Evolutionary conservation across 2,329 filamentous ascomycete genomes (phyloP).

Genomic region (Fusarium compactum): DNA sequence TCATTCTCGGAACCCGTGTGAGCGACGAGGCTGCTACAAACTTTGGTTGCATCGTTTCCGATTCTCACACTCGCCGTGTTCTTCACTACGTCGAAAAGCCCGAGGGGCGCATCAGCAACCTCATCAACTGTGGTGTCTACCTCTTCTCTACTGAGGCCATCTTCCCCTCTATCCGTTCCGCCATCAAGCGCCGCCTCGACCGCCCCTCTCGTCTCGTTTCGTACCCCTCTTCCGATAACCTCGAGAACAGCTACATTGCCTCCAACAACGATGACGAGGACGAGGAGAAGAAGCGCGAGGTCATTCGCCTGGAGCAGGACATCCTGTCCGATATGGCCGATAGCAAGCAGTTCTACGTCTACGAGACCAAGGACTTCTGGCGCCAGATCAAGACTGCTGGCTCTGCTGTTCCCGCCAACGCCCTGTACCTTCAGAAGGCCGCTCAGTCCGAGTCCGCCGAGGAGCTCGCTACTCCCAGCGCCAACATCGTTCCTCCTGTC

Average conservation of each 20-base stretch:
- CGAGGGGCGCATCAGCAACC: constrained; percentile 95
- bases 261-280: constrained; percentile 71
- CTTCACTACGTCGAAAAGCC: constrained; percentile 99
- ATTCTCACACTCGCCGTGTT: constrained; percentile 92
- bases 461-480: constrained; percentile 85
- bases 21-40: constrained; percentile 92
- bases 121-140: constrained; percentile 99
- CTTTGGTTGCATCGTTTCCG: constrained; percentile 98
- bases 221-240: constrained; percentile 96
- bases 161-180: constrained; percentile 93
- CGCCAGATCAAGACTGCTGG: constrained; percentile 99
- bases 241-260: constrained; percentile 73
- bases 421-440: constrained; percentile 94
- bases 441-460: constrained; percentile 77
- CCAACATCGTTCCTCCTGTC: constrained; percentile 90
- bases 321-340: constrained; percentile 95
- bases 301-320: constrained; percentile 96
- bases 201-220: constrained; percentile 85
- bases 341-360: constrained; percentile 97
- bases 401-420: constrained; percentile 95
- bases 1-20: constrained; percentile 93
- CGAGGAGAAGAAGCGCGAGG: constrained; percentile 83
- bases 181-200: constrained; percentile 95
- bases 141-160: constrained; percentile 96
- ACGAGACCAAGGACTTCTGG: constrained; percentile 99